Base-by-base conservation (phyloP, 495 filamentous ascomycete species). In the Penicillium canariense region DNA sequence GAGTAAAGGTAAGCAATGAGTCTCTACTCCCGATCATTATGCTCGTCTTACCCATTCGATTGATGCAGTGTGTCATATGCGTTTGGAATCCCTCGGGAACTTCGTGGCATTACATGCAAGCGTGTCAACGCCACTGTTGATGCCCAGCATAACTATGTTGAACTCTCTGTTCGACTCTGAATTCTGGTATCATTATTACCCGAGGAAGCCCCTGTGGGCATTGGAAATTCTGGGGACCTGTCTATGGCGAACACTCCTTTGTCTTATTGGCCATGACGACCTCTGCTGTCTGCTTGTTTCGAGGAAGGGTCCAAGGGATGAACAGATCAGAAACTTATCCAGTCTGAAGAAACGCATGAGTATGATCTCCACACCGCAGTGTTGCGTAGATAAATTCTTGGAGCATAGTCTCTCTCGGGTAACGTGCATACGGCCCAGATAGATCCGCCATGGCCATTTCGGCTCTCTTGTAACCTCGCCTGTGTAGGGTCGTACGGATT, bases 1-100 rank as follows among this genome's bases (percentile, higher is more conserved):
- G 53, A 67, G 57, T 69, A 69, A 63, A 62, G 32, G 59, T 66
- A 53, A 39, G 26, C 9, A 34, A 5, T 14, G 2, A 5, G 0
- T 30, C 9, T n/a, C 4, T 20, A 3, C 17, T 17, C 1, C 42
- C 2, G 4, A 0, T 11, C 8, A 27, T 27, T 10, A 17, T 26
- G 17, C n/a, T 18, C 14, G n/a, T 8, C 30, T 8, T 18, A 31
- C 43, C 30, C 15, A 46, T 31, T 18, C 1, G 5, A 15, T 15
- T 27, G 5, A 14, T 27, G 30, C 43, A 46, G 25, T 27, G 17
- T 46, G 10, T 22, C 20, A 42, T 42, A 11, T 42, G 10, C 38
- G n/a, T n/a, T 42, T 42, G 20, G 38, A 25, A 18, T 23, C 38
- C 25, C 38, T 42, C 20, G 8, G 8, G n/a, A 18, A 11, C 36